These are phyloP conservation scores for Combretum micranthum DNA, from an alignment of 345 rosid genomes.

Conservation along the genomic window DNA sequence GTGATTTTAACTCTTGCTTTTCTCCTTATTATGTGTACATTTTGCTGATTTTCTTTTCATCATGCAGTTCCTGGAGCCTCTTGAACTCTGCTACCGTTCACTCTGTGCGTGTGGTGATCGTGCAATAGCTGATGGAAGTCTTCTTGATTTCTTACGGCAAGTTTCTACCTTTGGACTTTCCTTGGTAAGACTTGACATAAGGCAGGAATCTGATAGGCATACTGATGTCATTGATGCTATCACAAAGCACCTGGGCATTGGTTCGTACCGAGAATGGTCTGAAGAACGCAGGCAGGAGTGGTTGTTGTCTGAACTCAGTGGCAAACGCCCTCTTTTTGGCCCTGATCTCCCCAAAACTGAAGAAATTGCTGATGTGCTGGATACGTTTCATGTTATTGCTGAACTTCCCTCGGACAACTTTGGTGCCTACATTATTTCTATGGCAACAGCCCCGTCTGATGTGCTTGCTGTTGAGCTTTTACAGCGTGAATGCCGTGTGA, in stretches of 20 bases:
- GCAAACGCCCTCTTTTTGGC: constrained; percentile 95
- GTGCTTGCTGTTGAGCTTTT: constrained; percentile 93
- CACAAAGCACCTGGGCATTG: constrained; percentile 66
- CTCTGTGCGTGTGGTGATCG: constrained; percentile 81
- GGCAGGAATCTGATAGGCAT: constrained; percentile 94
- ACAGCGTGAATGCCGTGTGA: constrained; percentile 86
- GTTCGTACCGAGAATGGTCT: constrained; percentile 85
- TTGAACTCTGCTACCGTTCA: constrained; percentile 92
- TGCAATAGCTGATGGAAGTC: constrained; percentile 94
- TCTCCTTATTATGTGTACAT: neutral
- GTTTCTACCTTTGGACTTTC: constrained; percentile 97
- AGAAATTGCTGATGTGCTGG: constrained; percentile 80
- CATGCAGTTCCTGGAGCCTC: constrained; percentile 84
- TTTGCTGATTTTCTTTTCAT: constrained; percentile 4
- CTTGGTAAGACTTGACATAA: constrained; percentile 85
- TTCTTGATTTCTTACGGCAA: constrained; percentile 91
- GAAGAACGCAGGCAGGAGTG: constrained; percentile 81
- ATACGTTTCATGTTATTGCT: constrained; percentile 73
- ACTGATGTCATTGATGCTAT: constrained; percentile 91
- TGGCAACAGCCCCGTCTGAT: constrained; percentile 94
- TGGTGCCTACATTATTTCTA: constrained; percentile 93
- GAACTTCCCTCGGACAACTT: constrained; percentile 83
- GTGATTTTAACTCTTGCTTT: neutral
- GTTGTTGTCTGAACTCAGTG: constrained; percentile 84
- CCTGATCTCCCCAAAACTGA: constrained; percentile 91